Percentiles rank a stretch among this genome's conserved stretches.
These are phyloP conservation scores for Lasiosphaeris hirsuta DNA, from an alignment of 495 filamentous ascomycete species.

Conservation along the genomic window DNA sequence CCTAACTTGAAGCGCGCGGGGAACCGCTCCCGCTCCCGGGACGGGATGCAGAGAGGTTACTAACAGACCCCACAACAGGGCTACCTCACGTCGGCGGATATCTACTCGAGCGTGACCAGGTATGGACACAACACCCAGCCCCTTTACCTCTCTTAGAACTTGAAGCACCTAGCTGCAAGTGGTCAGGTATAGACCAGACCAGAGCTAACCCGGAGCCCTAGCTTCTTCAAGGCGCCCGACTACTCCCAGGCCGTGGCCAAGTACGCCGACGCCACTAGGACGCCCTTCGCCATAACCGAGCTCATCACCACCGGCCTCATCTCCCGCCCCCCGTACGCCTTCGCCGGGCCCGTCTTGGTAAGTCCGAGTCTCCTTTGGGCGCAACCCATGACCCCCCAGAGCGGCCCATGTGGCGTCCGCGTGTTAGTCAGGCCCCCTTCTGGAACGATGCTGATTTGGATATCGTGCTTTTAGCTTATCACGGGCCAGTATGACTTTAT, in stretches of 20 bases:
- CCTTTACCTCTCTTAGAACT: not conserved
- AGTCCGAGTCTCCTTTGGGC: slow-evolving; percentile 1
- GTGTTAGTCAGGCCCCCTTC: not conserved
- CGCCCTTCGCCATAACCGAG: slow-evolving; percentile 29
- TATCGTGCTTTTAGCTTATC: slow-evolving; percentile 20
- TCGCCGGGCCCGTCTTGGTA: slow-evolving; percentile 13
- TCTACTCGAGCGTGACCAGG: slow-evolving; percentile 20
- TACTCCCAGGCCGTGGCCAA: slow-evolving; percentile 24
- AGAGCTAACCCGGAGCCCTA: not conserved
- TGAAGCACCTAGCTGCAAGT: not conserved
- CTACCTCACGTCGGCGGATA: slow-evolving; percentile 32
- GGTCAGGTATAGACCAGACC: too few species aligned
- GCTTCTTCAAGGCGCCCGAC: slow-evolving; percentile 36
- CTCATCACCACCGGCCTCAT: slow-evolving; percentile 18
- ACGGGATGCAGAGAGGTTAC: not conserved
- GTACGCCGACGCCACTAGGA: slow-evolving; percentile 28
- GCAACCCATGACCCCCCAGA: not conserved
- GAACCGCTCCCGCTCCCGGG: not conserved
- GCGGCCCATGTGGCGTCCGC: too few species aligned
- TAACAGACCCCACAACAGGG: slow-evolving; percentile 6
- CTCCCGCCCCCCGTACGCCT: slow-evolving; percentile 8
- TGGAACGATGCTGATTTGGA: not conserved
- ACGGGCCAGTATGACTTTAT: slow-evolving; percentile 34
- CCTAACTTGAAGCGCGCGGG: not conserved
- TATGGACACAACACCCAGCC: slow-evolving; percentile 1